A percentile compares a stretch with the other conserved stretches of the same genome.
Conservation (phyloP, 1,284 basidiomycete species). For the Pseudozyma pruni region DNA sequence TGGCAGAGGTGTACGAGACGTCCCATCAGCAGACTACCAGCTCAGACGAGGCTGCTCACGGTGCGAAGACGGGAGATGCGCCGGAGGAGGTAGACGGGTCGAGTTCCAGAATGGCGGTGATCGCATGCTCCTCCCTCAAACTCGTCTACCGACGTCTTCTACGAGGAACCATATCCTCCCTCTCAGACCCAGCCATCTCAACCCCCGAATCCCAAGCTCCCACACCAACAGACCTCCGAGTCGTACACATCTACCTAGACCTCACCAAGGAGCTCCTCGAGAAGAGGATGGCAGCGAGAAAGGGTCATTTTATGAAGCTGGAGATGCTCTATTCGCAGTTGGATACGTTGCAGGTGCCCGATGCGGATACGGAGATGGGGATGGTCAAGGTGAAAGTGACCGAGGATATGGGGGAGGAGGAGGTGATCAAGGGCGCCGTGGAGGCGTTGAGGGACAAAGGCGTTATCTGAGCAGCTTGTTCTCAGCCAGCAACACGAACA, state of each 20-base stretch:
- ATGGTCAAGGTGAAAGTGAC: conserved; percentile 19
- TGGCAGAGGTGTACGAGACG: conserved; percentile 34
- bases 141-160: conserved; percentile 82
- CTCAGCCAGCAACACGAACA: neutral
- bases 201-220: conserved; percentile 21
- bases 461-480: neutral
- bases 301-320: conserved; percentile 89
- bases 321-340: conserved; percentile 88
- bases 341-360: conserved; percentile 79
- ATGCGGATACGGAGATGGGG: conserved; percentile 11
- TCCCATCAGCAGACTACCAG: neutral
- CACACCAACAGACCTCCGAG: conserved; percentile 60
- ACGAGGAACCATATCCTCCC: conserved; percentile 67
- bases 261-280: conserved; percentile 76
- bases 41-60: neutral
- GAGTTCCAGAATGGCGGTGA: conserved; percentile 69
- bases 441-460: neutral
- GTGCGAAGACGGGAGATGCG: too few species aligned
- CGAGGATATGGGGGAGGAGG: conserved; percentile 5
- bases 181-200: conserved; percentile 68
- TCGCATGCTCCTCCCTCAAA: conserved; percentile 89
- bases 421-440: conserved; percentile 9
- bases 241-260: conserved; percentile 85
- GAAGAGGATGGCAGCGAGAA: conserved; percentile 77
- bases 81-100: neutral